Percentiles rank a stretch among this genome's conserved stretches.
Evolutionary conservation across 169 alveolate species (phyloP).

Genomic region (Plasmodium malariae): DNA sequence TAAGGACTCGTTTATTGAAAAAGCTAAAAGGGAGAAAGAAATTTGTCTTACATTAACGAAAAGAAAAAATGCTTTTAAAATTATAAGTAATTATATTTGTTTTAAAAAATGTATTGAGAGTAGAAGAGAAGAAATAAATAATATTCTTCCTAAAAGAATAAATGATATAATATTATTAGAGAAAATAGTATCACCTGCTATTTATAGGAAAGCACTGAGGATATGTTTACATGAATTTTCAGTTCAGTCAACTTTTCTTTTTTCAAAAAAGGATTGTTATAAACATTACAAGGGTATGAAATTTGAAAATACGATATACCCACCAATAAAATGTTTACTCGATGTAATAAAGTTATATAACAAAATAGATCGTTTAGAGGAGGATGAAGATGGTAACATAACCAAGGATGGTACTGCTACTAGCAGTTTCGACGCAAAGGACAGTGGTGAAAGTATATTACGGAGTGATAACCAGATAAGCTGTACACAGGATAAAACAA

Average conservation of each 20-base stretch:
- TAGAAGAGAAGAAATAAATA: constrained; percentile 38
- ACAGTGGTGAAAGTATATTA: no score
- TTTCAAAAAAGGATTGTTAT: constrained; percentile 32
- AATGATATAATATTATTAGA: constrained; percentile 33
- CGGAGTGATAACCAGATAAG: no score
- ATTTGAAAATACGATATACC: constrained; percentile 26
- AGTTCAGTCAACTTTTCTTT: constrained; percentile 28
- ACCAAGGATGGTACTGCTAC: neutral
- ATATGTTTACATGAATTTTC: constrained; percentile 61
- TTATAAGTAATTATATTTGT: constrained; percentile 24
- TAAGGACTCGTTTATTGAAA: constrained; percentile 60
- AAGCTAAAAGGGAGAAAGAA: constrained; percentile 57
- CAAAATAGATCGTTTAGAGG: neutral
- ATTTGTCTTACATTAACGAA: constrained; percentile 14
- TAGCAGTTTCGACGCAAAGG: no score
- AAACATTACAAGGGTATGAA: constrained; percentile 38
- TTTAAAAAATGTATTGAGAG: constrained; percentile 41
- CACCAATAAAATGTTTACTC: constrained; percentile 27
- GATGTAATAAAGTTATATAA: constrained; percentile 38
- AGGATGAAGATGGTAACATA: neutral
- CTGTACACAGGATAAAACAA: no score
- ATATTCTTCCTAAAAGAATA: constrained; percentile 23
- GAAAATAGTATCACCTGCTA: constrained; percentile 34
- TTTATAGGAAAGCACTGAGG: constrained; percentile 44
- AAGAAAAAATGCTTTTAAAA: constrained; percentile 45